Base-by-base conservation (phyloP, 2,329 filamentous ascomycete species). In the Colletotrichum musicola region DNA sequence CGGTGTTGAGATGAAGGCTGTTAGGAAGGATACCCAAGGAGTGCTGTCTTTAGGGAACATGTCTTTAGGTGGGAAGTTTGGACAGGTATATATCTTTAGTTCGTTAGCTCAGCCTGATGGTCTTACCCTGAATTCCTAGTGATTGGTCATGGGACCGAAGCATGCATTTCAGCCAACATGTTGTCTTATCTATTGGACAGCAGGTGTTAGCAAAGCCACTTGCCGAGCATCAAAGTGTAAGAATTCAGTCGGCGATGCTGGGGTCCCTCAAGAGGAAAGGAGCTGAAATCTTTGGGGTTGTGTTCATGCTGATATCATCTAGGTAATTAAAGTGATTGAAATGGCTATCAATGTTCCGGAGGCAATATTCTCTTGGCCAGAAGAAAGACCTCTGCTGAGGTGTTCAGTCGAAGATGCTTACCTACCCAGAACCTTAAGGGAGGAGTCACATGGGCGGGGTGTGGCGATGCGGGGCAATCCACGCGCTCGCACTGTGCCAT, bases 361-460 rank as follows among this genome's bases (percentile, higher is more conserved):
- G 30, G 2, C 30, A 35, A 35, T 10, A 35, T 35, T 35, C 9
- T 25, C 22, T 25, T 2, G 3, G 3, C 22, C 22, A 25, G 22
- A 25, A 4, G 22, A 4, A 4, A 25, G 22, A 22, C 22, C 3
- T 25, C 22, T 25, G 22, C 4, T 25, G 35, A 27, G 25, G 20
- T 35, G 9, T 14, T 35, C 12, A 27, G 49, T 49, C 20, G 22
- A 53, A 18, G 25, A 16, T 57, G 64, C 54, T 35, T 35, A 35
- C 30, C 30, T 35, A 35, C 30, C 7, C 30, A 10, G 30, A 35
- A 35, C 30, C 30, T 49, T 44, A 20, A 55, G 38, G 27, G 14
- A 63, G 30, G 20, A 27, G 55, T 66, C 66, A 66, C 62, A 69
- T 69, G 62, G 62, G 55, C 20, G 49, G 54, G 55, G 60, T 69